Base-by-base conservation (phyloP, 164 flowering plant genomes). In the Hamamelis virginiana region DNA sequence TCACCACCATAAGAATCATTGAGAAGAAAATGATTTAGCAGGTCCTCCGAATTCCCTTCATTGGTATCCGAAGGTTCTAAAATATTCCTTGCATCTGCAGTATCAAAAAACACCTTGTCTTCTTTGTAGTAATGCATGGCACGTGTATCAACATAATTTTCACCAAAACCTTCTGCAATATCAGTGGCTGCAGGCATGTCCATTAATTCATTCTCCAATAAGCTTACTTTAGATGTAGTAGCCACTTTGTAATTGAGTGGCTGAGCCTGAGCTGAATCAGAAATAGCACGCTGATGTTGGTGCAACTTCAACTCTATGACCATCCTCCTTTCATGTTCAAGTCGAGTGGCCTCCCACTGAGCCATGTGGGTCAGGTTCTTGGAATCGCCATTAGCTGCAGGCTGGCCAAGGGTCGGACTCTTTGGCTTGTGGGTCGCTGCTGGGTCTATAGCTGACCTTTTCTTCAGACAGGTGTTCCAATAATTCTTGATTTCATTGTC, bases 391-490 rank as follows among this genome's bases (percentile, higher is more conserved):
- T 67, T 46, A 55, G 79, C 11, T 1, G 68, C n/a, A n/a, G n/a
- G n/a, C n/a, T n/a, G 14, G 25, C 27, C 26, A 57, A 62, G 47
- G 76, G 71, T 13, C 78, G 73, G 84, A 52, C 66, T 71, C 48
- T 81, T 81, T 53, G 85, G 90, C 81, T 84, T 90, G 78, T 87
- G 92, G 64, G 91, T 90, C n/a, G n/a, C n/a, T 0, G 82, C 81
- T 0, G 92, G 93, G 63, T 89, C 96, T 8, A n/a, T n/a, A n/a
- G 82, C 61, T 19, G 87, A 66, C 21, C 88, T 59, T 76, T 87
- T 90, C 86, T 86, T 91, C 33, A 91, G 80, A 65, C 87, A 89
- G 0, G 93, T 89, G 73, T 91, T 87, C 96, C 93, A 91, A 44
- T 77, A 80, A 63, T 85, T 85, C 69, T 85, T 85, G 9, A 85